A percentile compares a stretch with the other conserved stretches of the same genome.
phyloP scores from a whole-genome alignment of 192 early-diverging fungal genomes.

The Pilobolus umbonatus region DNA sequence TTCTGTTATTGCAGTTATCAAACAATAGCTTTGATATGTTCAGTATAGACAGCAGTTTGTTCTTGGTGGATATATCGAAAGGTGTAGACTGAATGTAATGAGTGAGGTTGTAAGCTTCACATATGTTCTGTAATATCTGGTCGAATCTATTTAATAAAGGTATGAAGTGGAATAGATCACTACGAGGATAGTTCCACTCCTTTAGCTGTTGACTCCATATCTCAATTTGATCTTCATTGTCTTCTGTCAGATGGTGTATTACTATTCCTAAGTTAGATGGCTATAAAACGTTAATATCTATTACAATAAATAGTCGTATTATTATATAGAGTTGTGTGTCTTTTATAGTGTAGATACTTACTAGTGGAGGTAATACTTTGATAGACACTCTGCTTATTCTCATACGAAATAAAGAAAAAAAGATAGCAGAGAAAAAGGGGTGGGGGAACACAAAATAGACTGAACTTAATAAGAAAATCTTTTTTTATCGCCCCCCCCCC shows the following conservation, averaged over 20 bases:
- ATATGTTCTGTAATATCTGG: constrained; percentile 62
- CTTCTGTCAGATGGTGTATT: constrained; percentile 42
- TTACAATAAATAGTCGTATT: constrained; percentile 8
- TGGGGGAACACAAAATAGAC: no score
- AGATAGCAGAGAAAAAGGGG: background rate
- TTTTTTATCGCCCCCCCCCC: no score
- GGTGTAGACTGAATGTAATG: constrained; percentile 54
- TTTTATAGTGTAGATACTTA: constrained; percentile 35
- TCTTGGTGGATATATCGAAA: constrained; percentile 51
- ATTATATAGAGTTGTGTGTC: background rate
- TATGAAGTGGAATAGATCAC: constrained; percentile 95
- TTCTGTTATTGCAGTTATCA: constrained; percentile 93
- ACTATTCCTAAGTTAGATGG: constrained; percentile 45
- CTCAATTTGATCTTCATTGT: constrained; percentile 51
- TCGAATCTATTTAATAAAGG: constrained; percentile 91
- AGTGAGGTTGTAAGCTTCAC: constrained; percentile 55
- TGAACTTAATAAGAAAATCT: no score
- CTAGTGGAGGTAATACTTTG: constrained; percentile 53
- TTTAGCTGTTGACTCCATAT: constrained; percentile 40
- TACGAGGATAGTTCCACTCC: constrained; percentile 79
- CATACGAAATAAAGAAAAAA: constrained; percentile 19
- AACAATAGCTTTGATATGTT: constrained; percentile 74
- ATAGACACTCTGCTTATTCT: constrained; percentile 60
- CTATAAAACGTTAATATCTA: constrained; percentile 34
- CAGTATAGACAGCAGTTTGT: constrained; percentile 60